Evolutionary conservation across 2,329 filamentous ascomycete genomes (phyloP), one percentile per base, ranked within the genome.

Genomic region (Aspergillus tamarii): DNA sequence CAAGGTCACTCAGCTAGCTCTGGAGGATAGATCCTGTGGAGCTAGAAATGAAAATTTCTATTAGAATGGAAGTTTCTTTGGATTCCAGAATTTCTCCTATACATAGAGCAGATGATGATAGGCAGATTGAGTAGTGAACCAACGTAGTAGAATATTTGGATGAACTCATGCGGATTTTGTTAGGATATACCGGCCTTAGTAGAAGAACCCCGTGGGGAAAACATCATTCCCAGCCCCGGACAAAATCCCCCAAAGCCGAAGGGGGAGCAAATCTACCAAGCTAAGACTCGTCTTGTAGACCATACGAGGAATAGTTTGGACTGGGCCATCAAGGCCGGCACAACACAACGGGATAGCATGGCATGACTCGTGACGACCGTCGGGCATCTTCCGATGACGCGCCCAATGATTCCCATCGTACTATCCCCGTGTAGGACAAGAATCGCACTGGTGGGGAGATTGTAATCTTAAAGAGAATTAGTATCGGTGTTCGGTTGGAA

Each of bases 141-240:
- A 32, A 34, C 12, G 10, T 3, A 26, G 16, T 1, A 32, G 16
- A 19, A 52, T 32, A 12, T 52, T 7, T 32, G 28, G 1, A 3
- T 19, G 26, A 21, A n/a, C 9, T 3, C 28, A 6, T 16, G 10
- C 28, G 11, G 19, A 12, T 52, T 52, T 32, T n/a, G 4, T 3
- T n/a, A 11, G n/a, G 9, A 16, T 14, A 52, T 52, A 52, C 26
- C 19, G 12, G 19, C 16, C 26, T 28, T 12, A 16, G 9, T 30
- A 30, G 23, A 62, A 61, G 50, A 54, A 56, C 39, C 72, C 71
- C 71, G 65, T 74, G 72, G 72, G 71, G 71, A 68, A 70, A 58
- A 34, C 19, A 54, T 65, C 63, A 67, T 67, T 64, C 62, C 63
- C 62, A 53, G 57, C 60, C 62, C 64, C 68, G 62, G 69, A 65